These are phyloP conservation scores for Penicillium simplicissimum DNA, from an alignment of 495 filamentous ascomycete genomes.

Conservation along the genomic window DNA sequence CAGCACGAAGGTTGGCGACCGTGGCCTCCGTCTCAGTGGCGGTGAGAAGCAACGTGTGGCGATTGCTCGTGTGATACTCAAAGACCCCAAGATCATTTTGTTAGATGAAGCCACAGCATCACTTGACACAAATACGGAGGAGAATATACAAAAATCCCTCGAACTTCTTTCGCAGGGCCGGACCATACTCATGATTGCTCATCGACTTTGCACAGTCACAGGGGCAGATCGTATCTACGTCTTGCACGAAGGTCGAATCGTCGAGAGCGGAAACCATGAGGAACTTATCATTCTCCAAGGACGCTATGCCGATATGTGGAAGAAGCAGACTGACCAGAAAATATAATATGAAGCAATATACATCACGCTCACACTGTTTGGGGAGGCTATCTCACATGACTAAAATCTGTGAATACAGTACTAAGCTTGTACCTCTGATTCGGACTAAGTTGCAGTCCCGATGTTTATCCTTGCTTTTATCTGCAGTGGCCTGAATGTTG, in stretches of 20 bases:
- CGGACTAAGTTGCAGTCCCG: too few relatives aligned
- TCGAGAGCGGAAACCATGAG: constrained; percentile 24
- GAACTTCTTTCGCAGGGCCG: background rate
- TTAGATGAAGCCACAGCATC: constrained; percentile 51
- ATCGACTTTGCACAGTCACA: constrained; percentile 33
- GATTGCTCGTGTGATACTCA: constrained; percentile 83
- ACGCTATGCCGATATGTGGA: background rate
- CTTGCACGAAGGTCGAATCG: constrained; percentile 24
- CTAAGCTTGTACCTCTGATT: too few relatives aligned
- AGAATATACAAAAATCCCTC: constrained; percentile 45
- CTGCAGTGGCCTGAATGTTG: too few relatives aligned
- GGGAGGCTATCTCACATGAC: too few relatives aligned
- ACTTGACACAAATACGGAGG: constrained; percentile 60
- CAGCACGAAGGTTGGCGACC: constrained; percentile 77
- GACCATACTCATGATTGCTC: constrained; percentile 8
- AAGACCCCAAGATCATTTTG: constrained; percentile 82
- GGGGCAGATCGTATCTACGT: constrained; percentile 35
- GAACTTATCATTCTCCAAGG: background rate
- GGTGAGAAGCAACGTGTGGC: constrained; percentile 88
- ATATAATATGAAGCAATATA: too few relatives aligned
- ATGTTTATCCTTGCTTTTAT: too few relatives aligned
- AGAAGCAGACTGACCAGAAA: background rate
- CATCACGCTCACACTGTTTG: too few relatives aligned
- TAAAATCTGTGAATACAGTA: too few relatives aligned
- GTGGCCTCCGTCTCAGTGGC: constrained; percentile 72